These are phyloP conservation scores for Aspergillus fischeri DNA, from an alignment of 2,329 filamentous ascomycete species.

Conservation along the genomic window DNA sequence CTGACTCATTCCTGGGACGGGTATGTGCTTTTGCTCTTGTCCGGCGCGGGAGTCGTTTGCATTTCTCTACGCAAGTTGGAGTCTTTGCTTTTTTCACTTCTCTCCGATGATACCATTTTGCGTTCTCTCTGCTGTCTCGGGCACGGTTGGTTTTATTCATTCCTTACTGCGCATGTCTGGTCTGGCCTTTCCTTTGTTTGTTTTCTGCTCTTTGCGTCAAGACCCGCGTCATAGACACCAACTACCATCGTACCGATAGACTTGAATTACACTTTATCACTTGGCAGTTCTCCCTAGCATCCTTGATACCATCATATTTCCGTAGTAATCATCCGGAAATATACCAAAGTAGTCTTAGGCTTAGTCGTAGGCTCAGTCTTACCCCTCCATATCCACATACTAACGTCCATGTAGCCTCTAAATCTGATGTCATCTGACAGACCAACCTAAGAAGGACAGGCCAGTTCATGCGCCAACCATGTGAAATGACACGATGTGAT, in stretches of 20 bases:
- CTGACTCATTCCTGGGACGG: constrained; percentile 17
- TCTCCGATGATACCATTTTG: constrained; percentile 38
- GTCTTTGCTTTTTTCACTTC: constrained; percentile 21
- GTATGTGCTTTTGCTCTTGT: constrained; percentile 15
- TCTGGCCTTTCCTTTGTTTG: constrained; percentile 5
- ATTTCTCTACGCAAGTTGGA: constrained; percentile 20
- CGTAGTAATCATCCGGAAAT: background rate
- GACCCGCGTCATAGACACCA: constrained; percentile 10
- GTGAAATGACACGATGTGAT: background rate
- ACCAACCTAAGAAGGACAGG: background rate
- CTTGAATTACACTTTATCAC: background rate
- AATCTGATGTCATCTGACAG: constrained; percentile 7
- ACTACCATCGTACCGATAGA: constrained; percentile 14
- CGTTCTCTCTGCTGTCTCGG: constrained; percentile 19
- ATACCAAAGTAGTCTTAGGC: background rate
- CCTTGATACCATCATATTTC: background rate
- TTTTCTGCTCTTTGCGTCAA: background rate
- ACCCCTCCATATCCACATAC: background rate
- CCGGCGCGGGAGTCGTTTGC: constrained; percentile 22
- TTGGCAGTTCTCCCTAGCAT: background rate
- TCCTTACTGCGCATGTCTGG: constrained; percentile 9
- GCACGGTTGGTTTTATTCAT: constrained; percentile 18
- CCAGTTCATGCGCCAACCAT: background rate
- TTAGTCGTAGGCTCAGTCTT: background rate
- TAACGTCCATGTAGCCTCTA: background rate